Evolutionary conservation across 169 alveolate species (phyloP).

Genomic region (Plasmodium vinckei): DNA sequence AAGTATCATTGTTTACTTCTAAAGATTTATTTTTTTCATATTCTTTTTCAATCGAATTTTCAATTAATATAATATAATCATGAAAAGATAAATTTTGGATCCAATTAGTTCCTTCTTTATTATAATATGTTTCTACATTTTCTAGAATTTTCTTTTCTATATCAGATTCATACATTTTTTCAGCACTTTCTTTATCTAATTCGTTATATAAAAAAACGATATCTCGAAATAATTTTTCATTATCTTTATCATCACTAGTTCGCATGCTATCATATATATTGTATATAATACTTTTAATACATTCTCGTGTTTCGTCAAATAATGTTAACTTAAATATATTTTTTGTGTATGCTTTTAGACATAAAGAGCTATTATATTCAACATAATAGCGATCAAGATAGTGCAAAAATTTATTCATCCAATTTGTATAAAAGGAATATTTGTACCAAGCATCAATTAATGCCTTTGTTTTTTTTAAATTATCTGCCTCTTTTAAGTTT

Average conservation of each 20-base stretch:
- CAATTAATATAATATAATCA: constrained; percentile 77
- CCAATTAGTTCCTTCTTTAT: constrained; percentile 71
- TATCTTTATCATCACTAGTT: constrained; percentile 26
- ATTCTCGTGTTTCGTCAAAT: constrained; percentile 54
- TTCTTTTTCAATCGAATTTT: constrained; percentile 65
- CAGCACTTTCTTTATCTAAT: constrained; percentile 62
- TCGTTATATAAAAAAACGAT: constrained; percentile 57
- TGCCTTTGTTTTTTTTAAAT: constrained; percentile 33
- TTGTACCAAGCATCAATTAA: constrained; percentile 78
- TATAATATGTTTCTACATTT: constrained; percentile 70
- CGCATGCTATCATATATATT: constrained; percentile 51
- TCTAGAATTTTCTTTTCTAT: constrained; percentile 60
- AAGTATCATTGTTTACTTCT: constrained; percentile 52
- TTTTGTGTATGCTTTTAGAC: constrained; percentile 71
- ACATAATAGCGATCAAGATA: constrained; percentile 79
- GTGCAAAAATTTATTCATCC: constrained; percentile 82
- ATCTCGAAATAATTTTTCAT: constrained; percentile 60
- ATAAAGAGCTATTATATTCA: constrained; percentile 70
- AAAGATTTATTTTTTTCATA: constrained; percentile 50
- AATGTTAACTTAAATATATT: constrained; percentile 60
- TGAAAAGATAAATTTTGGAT: constrained; percentile 42
- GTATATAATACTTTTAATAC: constrained; percentile 37
- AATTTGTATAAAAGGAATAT: constrained; percentile 77
- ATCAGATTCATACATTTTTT: constrained; percentile 72
- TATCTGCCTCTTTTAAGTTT: constrained; percentile 15